Evolutionary conservation across 2,329 filamentous ascomycete species (phyloP).

Genomic region (Tolypocladium ophioglossoides): DNA sequence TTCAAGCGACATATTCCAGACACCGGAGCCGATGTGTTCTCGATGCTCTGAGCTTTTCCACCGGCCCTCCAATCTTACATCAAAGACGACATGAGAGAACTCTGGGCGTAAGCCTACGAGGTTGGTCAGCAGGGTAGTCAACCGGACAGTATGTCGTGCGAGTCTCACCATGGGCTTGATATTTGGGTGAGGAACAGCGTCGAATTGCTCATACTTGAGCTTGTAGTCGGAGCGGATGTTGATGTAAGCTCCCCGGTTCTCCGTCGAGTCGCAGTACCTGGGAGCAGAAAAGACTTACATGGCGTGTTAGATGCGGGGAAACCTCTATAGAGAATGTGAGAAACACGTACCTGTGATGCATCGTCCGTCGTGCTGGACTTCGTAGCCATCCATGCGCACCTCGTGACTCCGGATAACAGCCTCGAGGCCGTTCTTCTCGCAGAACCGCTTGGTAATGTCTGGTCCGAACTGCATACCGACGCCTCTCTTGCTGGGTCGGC

Average conservation of each 20-base stretch:
- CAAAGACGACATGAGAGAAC: slow-evolving; percentile 67
- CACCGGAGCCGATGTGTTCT: slow-evolving; percentile 8
- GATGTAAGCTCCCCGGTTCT: slow-evolving; percentile 98
- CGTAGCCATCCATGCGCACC: slow-evolving; percentile 98
- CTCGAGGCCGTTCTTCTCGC: slow-evolving; percentile 87
- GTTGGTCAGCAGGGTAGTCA: slow-evolving; percentile 13
- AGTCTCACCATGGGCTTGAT: slow-evolving; percentile 76
- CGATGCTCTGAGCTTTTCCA: slow-evolving; percentile 1
- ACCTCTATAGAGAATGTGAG: not conserved
- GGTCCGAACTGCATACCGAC: slow-evolving; percentile 96
- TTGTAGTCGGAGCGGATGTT: slow-evolving; percentile 90
- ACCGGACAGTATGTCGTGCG: not conserved
- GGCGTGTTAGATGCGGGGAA: not conserved
- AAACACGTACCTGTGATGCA: slow-evolving; percentile 72
- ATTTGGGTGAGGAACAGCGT: slow-evolving; percentile 90
- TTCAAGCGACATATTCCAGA: slow-evolving; percentile 4
- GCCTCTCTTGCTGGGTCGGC: slow-evolving; percentile 90
- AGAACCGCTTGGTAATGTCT: slow-evolving; percentile 92
- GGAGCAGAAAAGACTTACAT: slow-evolving; percentile 82
- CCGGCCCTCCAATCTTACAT: slow-evolving; percentile 36
- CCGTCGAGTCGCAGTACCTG: slow-evolving; percentile 93
- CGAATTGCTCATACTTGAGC: slow-evolving; percentile 85
- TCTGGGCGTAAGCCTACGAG: slow-evolving; percentile 68
- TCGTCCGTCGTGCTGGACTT: slow-evolving; percentile 88
- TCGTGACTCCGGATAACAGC: slow-evolving; percentile 96